Evolutionary conservation across 129 eudicot species (phyloP), one percentile per base, ranked within the genome.

Genomic region (Flaveria trinervia): DNA sequence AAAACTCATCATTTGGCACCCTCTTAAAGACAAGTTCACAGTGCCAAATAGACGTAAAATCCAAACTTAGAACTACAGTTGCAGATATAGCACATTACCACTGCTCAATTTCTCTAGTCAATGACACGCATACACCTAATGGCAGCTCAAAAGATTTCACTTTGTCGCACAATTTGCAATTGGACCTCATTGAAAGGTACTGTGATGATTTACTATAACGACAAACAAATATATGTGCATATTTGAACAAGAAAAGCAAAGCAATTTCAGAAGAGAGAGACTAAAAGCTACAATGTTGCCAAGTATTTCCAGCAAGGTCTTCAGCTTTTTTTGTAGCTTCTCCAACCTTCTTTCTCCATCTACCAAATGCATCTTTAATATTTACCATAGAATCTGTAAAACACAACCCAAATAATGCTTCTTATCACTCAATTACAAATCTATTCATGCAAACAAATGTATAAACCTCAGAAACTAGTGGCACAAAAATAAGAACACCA

Each of bases 271-370:
- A 9, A 72, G 46, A 5, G 1, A 61, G 28, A 30, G 22, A 61
- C 2, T 14, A 26, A 39, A 52, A 46, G 23, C 96, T 80, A 93
- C 98, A 82, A 77, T 90, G 97, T 83, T 90, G 98, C 98, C 98
- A 93, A 59, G 97, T 93, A 79, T 90, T 93, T 20, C 98, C 98
- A 1, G 97, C 98, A 25, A 90, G 79, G 80, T 87, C 96, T 82
- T 93, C 98, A 2, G 98, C 97, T 85, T 87, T 90, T 76, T 71
- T 84, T 8, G 98, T 81, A 28, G 97, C 98, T 75, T 93, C 98
- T 68, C 92, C 90, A 20, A 91, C 96, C 77, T 89, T 93, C 79
- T 80, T 90, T 68, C 91, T 91, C 97, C 98, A 91, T 85, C 91
- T 90, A 75, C 98, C 98, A 17, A 93, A 71, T 71, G 89, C 86